These are phyloP conservation scores for Aspergillus thermomutatus DNA, from an alignment of 2,329 filamentous ascomycete species.

Conservation along the genomic window DNA sequence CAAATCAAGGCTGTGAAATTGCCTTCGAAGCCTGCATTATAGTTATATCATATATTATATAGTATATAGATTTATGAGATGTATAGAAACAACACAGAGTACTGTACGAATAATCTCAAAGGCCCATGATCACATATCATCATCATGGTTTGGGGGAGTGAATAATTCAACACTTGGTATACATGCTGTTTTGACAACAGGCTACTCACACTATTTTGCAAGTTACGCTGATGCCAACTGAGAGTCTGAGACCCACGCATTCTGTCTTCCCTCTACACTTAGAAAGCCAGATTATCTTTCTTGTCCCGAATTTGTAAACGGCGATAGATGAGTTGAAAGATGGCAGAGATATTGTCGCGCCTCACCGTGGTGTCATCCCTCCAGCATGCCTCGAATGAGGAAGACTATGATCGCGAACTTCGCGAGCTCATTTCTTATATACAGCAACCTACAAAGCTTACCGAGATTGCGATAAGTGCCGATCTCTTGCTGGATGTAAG, in stretches of 20 bases:
- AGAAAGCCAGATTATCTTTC: background rate
- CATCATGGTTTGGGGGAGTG: too few species aligned
- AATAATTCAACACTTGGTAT: too few species aligned
- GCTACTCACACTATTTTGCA: background rate
- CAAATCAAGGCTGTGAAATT: background rate
- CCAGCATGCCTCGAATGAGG: slow-evolving; percentile 28
- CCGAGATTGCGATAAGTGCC: slow-evolving; percentile 25
- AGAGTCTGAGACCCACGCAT: background rate
- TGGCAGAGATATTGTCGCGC: slow-evolving; percentile 31
- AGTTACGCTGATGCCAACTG: background rate
- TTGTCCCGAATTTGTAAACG: background rate
- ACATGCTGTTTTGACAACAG: too few species aligned
- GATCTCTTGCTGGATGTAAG: slow-evolving; percentile 36
- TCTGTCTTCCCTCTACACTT: background rate
- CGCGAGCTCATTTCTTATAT: slow-evolving; percentile 36
- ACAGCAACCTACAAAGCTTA: slow-evolving; percentile 33
- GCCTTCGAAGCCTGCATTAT: background rate
- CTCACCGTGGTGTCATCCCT: slow-evolving; percentile 41
- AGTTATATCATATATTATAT: background rate
- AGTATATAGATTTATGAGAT: background rate
- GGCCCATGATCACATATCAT: background rate
- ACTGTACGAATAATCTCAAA: too few species aligned
- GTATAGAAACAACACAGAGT: background rate
- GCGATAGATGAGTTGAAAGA: slow-evolving; percentile 4
- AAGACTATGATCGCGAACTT: slow-evolving; percentile 44